Conservation (phyloP, 179 eudicot genomes). For the Spinacia oleracea region DNA sequence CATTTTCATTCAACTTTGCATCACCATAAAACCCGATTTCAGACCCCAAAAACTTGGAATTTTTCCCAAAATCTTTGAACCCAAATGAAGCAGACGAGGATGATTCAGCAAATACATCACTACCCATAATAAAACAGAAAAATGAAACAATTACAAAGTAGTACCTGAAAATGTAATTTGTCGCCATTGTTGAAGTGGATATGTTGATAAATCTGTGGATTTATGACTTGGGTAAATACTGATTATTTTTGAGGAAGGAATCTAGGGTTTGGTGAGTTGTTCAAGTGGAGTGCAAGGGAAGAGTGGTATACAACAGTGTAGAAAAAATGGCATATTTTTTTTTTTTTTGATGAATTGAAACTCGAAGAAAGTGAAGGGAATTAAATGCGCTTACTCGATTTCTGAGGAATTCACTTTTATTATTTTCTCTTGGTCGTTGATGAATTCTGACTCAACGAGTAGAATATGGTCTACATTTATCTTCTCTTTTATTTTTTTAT, state of each 20-base stretch:
- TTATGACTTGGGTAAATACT: neutral
- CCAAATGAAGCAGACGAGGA: conserved; percentile 46
- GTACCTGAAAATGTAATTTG: conserved; percentile 38
- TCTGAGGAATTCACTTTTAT: neutral
- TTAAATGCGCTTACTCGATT: conserved; percentile 30
- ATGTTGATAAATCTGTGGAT: neutral
- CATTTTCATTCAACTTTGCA: conserved; percentile 45
- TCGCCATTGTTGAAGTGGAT: conserved; percentile 37
- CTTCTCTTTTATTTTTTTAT: too few species aligned
- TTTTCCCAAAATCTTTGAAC: conserved; percentile 44
- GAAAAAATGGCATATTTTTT: neutral
- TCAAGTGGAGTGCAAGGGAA: conserved; percentile 13
- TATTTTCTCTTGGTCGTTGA: conserved; percentile 16
- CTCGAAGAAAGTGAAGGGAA: conserved; percentile 20
- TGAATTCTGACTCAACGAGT: neutral
- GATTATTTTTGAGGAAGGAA: neutral
- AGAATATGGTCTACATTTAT: conserved; percentile 1
- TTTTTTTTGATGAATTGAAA: neutral
- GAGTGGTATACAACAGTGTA: conserved; percentile 19
- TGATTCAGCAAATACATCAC: conserved; percentile 22
- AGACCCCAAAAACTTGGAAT: conserved; percentile 46
- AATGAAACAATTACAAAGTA: conserved; percentile 19
- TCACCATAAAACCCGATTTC: conserved; percentile 56
- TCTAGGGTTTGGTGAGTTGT: conserved; percentile 2
- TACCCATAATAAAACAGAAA: neutral